A percentile compares a stretch with the other conserved stretches of the same genome.
phyloP scores from a whole-genome alignment of 345 rosid species.

The Nephelium lappaceum region DNA sequence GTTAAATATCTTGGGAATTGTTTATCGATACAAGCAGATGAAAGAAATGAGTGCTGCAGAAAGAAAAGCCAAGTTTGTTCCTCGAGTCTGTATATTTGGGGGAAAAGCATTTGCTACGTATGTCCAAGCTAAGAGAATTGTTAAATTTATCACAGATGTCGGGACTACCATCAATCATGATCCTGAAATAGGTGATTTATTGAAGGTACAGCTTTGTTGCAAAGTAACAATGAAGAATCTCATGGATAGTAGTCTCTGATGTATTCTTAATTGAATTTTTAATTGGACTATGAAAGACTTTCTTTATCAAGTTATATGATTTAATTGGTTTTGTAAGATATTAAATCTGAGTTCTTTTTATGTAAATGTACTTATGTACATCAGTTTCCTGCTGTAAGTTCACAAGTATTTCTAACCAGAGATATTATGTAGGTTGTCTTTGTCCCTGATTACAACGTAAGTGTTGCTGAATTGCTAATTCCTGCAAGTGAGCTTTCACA shows the following conservation, averaged over 20 bases:
- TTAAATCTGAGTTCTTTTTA: neutral
- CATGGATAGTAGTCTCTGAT: neutral
- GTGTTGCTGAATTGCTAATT: conserved; percentile 81
- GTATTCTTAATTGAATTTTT: neutral
- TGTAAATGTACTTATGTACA: neutral
- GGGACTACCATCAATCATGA: conserved; percentile 69
- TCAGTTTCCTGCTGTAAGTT: neutral
- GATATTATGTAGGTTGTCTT: conserved; percentile 52
- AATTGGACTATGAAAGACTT: neutral
- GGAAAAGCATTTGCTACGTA: conserved; percentile 85
- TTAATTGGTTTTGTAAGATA: neutral
- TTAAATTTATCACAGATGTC: conserved; percentile 73
- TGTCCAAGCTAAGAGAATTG: conserved; percentile 83
- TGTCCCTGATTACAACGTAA: conserved; percentile 84
- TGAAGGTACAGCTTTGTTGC: conserved; percentile 51
- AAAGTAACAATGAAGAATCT: conserved; percentile 10
- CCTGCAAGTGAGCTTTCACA: conserved; percentile 90
- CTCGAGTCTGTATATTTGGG: conserved; percentile 79
- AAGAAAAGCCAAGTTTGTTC: conserved; percentile 53
- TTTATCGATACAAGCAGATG: conserved; percentile 77
- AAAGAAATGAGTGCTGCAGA: conserved; percentile 67
- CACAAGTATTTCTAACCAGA: neutral
- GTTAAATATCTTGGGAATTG: conserved; percentile 71
- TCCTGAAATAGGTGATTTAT: conserved; percentile 70
- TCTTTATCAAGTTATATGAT: neutral